Evolutionary conservation across 768 basidiomycete species (phyloP).

Genomic region (Trametes punicea): DNA sequence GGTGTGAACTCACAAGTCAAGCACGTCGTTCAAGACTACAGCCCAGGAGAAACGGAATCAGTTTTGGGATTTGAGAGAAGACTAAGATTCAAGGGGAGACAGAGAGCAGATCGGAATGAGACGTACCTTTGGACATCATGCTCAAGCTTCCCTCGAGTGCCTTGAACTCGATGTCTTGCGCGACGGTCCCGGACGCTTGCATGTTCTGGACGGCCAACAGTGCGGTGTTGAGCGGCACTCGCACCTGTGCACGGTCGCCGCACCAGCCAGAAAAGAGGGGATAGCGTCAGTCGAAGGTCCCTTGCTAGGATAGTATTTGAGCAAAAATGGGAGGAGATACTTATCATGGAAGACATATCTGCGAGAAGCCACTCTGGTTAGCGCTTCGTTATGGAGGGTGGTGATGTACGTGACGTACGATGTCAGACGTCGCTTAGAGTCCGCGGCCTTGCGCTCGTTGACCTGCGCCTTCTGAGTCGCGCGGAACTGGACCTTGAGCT

Average conservation of each 20-base stretch:
- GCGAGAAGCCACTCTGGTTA: constrained; percentile 14
- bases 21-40: constrained; percentile 71
- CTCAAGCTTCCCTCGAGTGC: constrained; percentile 77
- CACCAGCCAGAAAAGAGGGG: neutral
- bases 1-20: constrained; percentile 61
- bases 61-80: neutral
- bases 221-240: constrained; percentile 78
- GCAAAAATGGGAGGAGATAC: constrained; percentile 37
- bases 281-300: neutral
- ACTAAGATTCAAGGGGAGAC: neutral
- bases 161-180: constrained; percentile 83
- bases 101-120: neutral
- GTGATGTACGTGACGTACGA: constrained; percentile 53
- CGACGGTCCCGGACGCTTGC: constrained; percentile 72
- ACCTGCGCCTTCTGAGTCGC: constrained; percentile 60
- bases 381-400: constrained; percentile 11
- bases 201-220: constrained; percentile 91
- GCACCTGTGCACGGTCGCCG: constrained; percentile 50
- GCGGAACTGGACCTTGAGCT: constrained; percentile 51
- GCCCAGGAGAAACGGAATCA: constrained; percentile 7
- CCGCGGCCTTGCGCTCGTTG: constrained; percentile 66
- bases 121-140: constrained; percentile 83
- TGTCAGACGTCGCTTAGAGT: constrained; percentile 79
- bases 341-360: constrained; percentile 80
- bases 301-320: constrained; percentile 10